Evolutionary conservation across 345 rosid species (phyloP).

Genomic region (Eucalyptus erythrocorys): DNA sequence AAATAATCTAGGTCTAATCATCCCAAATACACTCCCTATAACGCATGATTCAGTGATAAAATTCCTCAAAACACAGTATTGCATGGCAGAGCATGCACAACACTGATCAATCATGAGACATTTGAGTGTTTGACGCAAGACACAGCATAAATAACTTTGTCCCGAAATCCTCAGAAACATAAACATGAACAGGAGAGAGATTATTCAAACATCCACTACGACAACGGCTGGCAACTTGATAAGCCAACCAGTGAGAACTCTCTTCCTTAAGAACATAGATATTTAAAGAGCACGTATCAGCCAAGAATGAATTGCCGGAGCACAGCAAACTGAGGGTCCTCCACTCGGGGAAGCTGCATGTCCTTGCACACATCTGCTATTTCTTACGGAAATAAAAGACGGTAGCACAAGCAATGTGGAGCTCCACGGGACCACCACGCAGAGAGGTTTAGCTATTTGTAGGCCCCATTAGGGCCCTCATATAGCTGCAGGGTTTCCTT

Average conservation of each 20-base stretch:
- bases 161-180: background rate
- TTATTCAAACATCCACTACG: background rate
- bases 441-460: background rate
- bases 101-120: background rate
- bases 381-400: background rate
- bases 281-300: conserved; percentile 16
- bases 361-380: background rate
- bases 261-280: background rate
- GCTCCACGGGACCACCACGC: background rate
- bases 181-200: background rate
- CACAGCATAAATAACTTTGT: background rate
- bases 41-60: background rate
- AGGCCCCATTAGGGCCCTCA: conserved; percentile 12
- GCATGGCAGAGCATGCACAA: background rate
- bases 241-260: background rate
- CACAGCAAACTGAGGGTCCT: background rate
- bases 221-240: background rate
- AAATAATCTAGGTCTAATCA: background rate
- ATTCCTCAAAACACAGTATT: background rate
- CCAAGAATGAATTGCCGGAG: conserved; percentile 78
- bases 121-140: background rate
- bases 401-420: background rate
- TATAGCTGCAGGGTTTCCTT: conserved; percentile 12
- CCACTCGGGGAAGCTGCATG: background rate
- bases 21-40: background rate